phyloP scores from a whole-genome alignment of 345 rosid species.

The Nephelium lappaceum region DNA sequence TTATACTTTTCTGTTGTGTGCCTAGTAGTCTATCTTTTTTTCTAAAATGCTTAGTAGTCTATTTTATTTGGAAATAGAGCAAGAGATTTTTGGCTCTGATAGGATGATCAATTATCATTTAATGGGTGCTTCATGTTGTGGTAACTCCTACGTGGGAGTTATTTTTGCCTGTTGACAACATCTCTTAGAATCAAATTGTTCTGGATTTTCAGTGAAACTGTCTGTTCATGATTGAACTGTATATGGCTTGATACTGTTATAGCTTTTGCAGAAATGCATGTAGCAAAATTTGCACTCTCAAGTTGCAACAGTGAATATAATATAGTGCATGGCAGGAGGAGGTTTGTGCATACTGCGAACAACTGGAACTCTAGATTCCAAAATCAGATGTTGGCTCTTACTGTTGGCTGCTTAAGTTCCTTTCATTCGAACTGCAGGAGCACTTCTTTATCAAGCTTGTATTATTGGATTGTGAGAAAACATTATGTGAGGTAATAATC shows the following conservation, averaged over 20 bases:
- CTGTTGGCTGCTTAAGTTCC: slow-evolving; percentile 1
- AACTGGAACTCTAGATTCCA: slow-evolving; percentile 27
- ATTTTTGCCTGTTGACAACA: slow-evolving; percentile 4
- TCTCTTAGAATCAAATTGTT: slow-evolving; percentile 8
- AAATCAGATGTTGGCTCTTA: slow-evolving; percentile 26
- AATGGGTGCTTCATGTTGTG: background rate
- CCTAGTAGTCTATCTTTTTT: background rate
- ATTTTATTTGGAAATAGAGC: background rate
- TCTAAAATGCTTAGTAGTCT: slow-evolving; percentile 3
- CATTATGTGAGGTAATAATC: slow-evolving; percentile 17
- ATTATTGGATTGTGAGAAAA: slow-evolving; percentile 18
- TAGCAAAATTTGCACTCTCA: slow-evolving; percentile 17
- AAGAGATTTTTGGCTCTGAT: background rate
- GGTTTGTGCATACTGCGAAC: slow-evolving; percentile 27
- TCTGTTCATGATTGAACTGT: slow-evolving; percentile 23
- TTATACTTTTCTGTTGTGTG: background rate
- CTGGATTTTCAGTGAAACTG: slow-evolving; percentile 4
- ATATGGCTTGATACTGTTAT: slow-evolving; percentile 9
- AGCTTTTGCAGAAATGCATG: slow-evolving; percentile 12
- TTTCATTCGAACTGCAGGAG: background rate
- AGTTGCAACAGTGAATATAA: slow-evolving; percentile 8
- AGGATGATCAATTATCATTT: slow-evolving; percentile 4
- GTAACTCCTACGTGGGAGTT: slow-evolving; percentile 9
- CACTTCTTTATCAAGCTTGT: slow-evolving; percentile 28
- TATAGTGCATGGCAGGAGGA: slow-evolving; percentile 16